Percentiles rank a stretch among this genome's conserved stretches.
These are phyloP conservation scores for Canavalia gladiata DNA, from an alignment of 306 rosid species.

Conservation along the genomic window DNA sequence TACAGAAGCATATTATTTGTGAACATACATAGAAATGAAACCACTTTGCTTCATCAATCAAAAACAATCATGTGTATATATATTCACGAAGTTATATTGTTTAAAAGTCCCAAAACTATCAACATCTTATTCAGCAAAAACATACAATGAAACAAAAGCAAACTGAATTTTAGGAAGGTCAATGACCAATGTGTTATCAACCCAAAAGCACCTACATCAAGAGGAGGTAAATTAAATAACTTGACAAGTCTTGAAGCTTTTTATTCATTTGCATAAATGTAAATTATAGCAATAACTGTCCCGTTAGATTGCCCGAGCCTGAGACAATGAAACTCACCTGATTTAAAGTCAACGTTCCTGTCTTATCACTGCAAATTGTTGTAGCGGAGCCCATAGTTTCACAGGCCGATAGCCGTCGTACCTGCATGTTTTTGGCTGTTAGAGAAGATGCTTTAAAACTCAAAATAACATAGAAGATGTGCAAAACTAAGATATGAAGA, in stretches of 20 bases:
- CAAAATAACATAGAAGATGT: conserved; percentile 31
- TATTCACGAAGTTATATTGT: conserved; percentile 39
- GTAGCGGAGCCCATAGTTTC: conserved; percentile 99
- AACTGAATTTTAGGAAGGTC: conserved; percentile 24
- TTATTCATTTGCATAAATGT: conserved; percentile 36
- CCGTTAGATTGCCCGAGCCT: conserved; percentile 35
- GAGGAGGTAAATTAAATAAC: not conserved
- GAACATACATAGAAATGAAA: conserved; percentile 33
- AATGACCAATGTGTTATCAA: conserved; percentile 33
- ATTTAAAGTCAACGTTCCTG: conserved; percentile 96
- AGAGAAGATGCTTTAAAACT: conserved; percentile 43
- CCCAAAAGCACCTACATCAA: conserved; percentile 40
- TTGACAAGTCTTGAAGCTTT: conserved; percentile 25
- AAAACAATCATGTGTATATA: not conserved
- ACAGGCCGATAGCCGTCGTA: conserved; percentile 94
- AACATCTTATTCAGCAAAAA: conserved; percentile 1
- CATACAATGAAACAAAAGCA: not conserved
- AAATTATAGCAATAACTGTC: conserved; percentile 24
- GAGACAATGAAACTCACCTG: conserved; percentile 56
- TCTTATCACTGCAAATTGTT: conserved; percentile 98
- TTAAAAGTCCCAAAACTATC: conserved; percentile 4
- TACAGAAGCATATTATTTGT: conserved; percentile 39
- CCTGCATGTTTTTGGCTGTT: conserved; percentile 63
- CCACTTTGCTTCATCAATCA: conserved; percentile 36
- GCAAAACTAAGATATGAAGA: conserved; percentile 37